phyloP scores from a whole-genome alignment of 1,284 basidiomycete species.

The Bjerkandera adusta region DNA sequence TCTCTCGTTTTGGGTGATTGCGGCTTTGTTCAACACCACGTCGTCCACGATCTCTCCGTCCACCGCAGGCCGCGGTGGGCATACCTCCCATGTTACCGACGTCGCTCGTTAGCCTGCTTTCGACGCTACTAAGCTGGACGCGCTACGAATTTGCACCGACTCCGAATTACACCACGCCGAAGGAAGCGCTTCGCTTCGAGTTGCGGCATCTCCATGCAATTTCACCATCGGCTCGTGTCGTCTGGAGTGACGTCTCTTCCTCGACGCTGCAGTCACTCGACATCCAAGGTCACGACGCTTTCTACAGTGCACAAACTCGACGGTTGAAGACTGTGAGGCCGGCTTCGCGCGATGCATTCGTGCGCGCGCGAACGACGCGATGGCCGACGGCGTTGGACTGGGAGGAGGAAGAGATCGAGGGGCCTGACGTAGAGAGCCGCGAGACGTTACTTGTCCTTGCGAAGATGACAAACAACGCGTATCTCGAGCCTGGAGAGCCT shows the following conservation, averaged over 20 bases:
- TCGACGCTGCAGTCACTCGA: slow-evolving; percentile 13
- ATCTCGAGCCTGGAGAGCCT: slow-evolving; percentile 51
- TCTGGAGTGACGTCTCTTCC: slow-evolving; percentile 55
- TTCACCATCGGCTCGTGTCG: slow-evolving; percentile 49
- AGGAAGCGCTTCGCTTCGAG: slow-evolving; percentile 51
- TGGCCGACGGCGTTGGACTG: slow-evolving; percentile 51
- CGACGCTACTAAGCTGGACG: too few relatives aligned
- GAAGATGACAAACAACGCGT: slow-evolving; percentile 95
- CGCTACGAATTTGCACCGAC: too few relatives aligned
- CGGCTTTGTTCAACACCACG: too few relatives aligned
- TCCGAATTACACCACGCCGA: too few relatives aligned
- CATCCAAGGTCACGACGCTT: background rate
- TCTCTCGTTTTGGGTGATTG: too few relatives aligned
- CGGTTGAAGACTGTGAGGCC: slow-evolving; percentile 44
- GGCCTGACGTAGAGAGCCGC: slow-evolving; percentile 75
- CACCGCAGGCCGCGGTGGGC: too few relatives aligned
- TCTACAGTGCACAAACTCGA: slow-evolving; percentile 40
- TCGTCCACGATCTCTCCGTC: too few relatives aligned
- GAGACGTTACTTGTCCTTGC: slow-evolving; percentile 82
- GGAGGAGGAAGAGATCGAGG: slow-evolving; percentile 59
- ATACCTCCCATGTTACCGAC: too few relatives aligned
- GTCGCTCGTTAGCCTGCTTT: too few relatives aligned
- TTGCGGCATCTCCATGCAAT: slow-evolving; percentile 68
- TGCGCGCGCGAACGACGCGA: slow-evolving; percentile 45
- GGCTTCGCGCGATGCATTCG: slow-evolving; percentile 47